Percentiles rank a stretch among this genome's conserved stretches.
phyloP scores from a whole-genome alignment of 2,329 filamentous ascomycete genomes.

The Rhinocladiella mackenziei region DNA sequence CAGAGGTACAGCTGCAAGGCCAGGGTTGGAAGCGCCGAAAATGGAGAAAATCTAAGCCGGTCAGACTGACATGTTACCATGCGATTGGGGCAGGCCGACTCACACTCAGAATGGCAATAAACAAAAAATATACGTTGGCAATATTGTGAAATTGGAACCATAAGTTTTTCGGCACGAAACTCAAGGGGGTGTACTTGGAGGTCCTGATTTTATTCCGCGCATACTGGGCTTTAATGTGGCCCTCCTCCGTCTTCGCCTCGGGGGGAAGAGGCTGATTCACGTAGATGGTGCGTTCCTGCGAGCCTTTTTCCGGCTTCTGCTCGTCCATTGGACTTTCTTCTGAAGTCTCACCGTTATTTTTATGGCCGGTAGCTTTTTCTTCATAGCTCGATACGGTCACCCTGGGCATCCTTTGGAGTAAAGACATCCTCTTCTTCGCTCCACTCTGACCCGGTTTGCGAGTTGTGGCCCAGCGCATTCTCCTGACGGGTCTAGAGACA shows the following conservation, averaged over 20 bases:
- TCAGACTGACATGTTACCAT: slow-evolving; percentile 6
- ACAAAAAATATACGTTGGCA: slow-evolving; percentile 97
- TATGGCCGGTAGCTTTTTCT: slow-evolving; percentile 39
- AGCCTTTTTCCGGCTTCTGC: slow-evolving; percentile 33
- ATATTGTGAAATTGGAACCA: slow-evolving; percentile 99
- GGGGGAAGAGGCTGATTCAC: slow-evolving; percentile 81
- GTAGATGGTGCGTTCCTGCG: slow-evolving; percentile 61
- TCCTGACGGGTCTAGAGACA: slow-evolving; percentile 62
- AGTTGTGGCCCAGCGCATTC: slow-evolving; percentile 95
- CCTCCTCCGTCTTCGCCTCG: slow-evolving; percentile 74
- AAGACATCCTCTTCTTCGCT: slow-evolving; percentile 72
- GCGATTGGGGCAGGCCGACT: slow-evolving; percentile 41
- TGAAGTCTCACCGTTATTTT: slow-evolving; percentile 33
- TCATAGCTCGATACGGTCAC: slow-evolving; percentile 56
- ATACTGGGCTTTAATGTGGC: slow-evolving; percentile 65
- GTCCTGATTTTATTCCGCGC: slow-evolving; percentile 95
- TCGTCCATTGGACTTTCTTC: slow-evolving; percentile 25
- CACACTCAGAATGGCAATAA: slow-evolving; percentile 91
- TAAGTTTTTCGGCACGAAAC: slow-evolving; percentile 92
- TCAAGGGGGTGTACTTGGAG: slow-evolving; percentile 92
- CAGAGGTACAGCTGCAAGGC: slow-evolving; percentile 80
- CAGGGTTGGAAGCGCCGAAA: slow-evolving; percentile 87
- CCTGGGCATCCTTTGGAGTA: slow-evolving; percentile 71
- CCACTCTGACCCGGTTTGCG: slow-evolving; percentile 73
- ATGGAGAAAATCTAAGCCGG: slow-evolving; percentile 79